Base-by-base conservation (phyloP, 139 green algal genomes). In the Spirogloea muscicola region DNA sequence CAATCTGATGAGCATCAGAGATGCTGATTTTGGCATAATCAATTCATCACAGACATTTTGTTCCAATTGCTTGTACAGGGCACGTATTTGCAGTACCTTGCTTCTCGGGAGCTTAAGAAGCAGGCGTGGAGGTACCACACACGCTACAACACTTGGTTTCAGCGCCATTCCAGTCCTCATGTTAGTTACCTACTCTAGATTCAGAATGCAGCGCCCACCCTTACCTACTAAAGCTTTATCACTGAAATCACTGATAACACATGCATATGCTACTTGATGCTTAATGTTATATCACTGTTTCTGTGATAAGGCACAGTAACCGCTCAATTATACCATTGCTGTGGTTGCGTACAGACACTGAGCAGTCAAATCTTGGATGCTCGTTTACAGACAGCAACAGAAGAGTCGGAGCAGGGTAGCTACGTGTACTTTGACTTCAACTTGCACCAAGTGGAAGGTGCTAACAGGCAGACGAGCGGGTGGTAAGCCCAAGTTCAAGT, bases 101-200 rank as follows among this genome's bases (percentile, higher is more conserved):
- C 93, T 2, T 93, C 91, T 2, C 85, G 87, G 29, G 90, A 94
- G 85, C 88, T 98, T 6, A 97, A 98, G 85, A 79, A 88, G 25
- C 89, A 96, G 83, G 87, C 82, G 1, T 98, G 93, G 94, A 84
- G 92, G 18, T 98, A 93, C 82, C 91, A 98, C 89, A 95, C 92
- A 75, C 82, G 92, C 71, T 89, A 95, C 77, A 86, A 88, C 58
- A 88, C 91, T 3, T 97, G 90, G 90, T 96, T 95, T 77, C 85
- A 91, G 72, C 86, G 91, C 57, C 90, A 95, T 76, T 91, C 89
- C 58, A 89, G 96, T 77, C 90, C 91, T 7, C 87, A 88, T 49
- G n/a, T n/a, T n/a, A n/a, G n/a, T n/a, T n/a, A n/a, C 67, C 46
- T 0, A 40, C 41, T 0, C 49, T 76, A 68, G 44, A 49, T 43